Evolutionary conservation across 2,329 filamentous ascomycete genomes (phyloP), one percentile per base, ranked within the genome.

Genomic region (Hymenoscyphus occultus): DNA sequence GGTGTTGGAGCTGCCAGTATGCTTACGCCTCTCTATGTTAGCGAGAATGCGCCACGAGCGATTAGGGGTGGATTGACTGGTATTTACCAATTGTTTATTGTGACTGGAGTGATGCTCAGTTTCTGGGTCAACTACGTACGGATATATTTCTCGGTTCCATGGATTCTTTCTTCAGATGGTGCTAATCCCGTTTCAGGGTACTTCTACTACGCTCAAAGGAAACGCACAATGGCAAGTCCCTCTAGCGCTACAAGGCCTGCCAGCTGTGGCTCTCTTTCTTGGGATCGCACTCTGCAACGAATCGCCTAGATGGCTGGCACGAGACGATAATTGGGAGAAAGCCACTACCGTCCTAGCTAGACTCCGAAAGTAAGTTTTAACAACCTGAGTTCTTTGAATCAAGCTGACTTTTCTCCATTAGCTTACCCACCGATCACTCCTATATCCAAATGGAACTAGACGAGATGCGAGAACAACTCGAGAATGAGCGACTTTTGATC

Each of bases 281-380:
- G 85, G 86, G 69, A 89, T 91, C 81, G 73, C 84, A 1, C 74
- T 88, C 60, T 88, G 86, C 72, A 80, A 80, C 12, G 82, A 84
- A 68, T 89, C 86, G 6, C 88, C 88, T 14, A 83, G 89, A 69
- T 91, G 85, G 84, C 82, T 89, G 31, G 89, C 88, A 31, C 85
- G 86, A 69, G 82, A 86, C 71, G 87, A 90, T 70, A 82, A 87
- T 68, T 90, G 87, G 87, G 88, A 91, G 66, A 79, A 84, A 51
- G 85, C 88, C 1, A 83, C 81, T 2, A 66, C 65, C 0, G 82
- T 86, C 19, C 80, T 92, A 6, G 80, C 83, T 22, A 79, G 76
- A 45, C 80, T 91, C 51, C 68, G 68, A 19, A 72, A 74, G 72
- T 73, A 57, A 61, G 70, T 9, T 4, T 5, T 22, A 14, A 16